Evolutionary conservation across 2,329 filamentous ascomycete genomes (phyloP), one percentile per base, ranked within the genome.

Genomic region (Botrytis sinoallii): DNA sequence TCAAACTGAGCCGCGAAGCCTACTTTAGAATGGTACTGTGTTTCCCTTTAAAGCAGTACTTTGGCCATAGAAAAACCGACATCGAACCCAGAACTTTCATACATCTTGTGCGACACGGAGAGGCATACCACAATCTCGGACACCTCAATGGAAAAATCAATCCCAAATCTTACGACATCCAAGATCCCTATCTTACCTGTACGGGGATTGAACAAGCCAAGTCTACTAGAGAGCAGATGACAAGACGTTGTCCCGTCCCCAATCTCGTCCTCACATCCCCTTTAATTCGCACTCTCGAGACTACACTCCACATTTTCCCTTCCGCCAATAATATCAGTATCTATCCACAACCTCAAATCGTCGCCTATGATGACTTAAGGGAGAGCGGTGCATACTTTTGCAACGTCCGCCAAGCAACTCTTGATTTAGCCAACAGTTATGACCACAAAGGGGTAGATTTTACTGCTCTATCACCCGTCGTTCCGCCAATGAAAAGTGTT

Each of bases 291-390:
- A 64, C 70, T 5, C 3, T 71, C 60, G 60, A 71, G 35, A 71
- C 70, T 32, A 3, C 70, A 22, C 60, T 66, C 3, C 46, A 40
- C 3, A 38, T 71, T n/a, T 71, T 66, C 16, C 70, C 59, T 12
- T 20, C 20, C 32, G 10, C 6, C 32, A 44, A 16, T 1, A 2
- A 42, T 32, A 10, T 1, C 1, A 40, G 57, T 35, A 20, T n/a
- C 14, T 9, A 18, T 25, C 4, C 25, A 3, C 32, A 40, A 38
- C 70, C 44, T 25, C 70, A 57, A 66, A 65, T 65, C 12, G 20
- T 71, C 18, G 70, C 70, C n/a, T 71, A 52, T 55, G 70, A 71
- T n/a, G 70, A 71, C 1, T 32, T 71, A 35, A 63, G 70, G 4
- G 70, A 71, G 20, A 35, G 44, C 8, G 70, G 70, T n/a, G 20